These are phyloP conservation scores for Asparagopsis taxiformis DNA, from an alignment of 31 red algal species.

Conservation along the genomic window DNA sequence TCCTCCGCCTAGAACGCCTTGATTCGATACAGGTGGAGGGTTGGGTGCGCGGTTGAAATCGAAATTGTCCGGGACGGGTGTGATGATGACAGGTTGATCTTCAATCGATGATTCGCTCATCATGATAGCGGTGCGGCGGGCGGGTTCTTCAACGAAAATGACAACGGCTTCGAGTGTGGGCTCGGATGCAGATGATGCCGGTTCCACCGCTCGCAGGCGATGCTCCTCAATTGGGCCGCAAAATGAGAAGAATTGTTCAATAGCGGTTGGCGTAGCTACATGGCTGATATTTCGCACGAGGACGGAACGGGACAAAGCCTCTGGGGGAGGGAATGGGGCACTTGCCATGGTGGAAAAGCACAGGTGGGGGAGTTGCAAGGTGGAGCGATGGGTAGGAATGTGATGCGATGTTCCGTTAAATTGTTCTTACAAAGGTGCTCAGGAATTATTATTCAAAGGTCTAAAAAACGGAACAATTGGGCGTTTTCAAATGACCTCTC, in stretches of 20 bases:
- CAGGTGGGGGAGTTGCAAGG: background rate
- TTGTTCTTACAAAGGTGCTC: no score
- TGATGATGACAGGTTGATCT: slow-evolving; percentile 53
- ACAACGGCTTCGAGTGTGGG: slow-evolving; percentile 54
- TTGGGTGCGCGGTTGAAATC: slow-evolving; percentile 15
- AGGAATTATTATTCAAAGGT: no score
- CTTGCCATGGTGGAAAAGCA: background rate
- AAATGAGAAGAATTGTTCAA: slow-evolving; percentile 80
- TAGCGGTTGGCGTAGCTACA: slow-evolving; percentile 45
- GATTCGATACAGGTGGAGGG: background rate
- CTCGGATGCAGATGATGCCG: slow-evolving; percentile 7
- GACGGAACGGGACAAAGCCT: slow-evolving; percentile 41
- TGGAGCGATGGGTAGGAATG: background rate
- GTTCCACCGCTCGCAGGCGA: slow-evolving; percentile 47
- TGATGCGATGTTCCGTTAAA: background rate
- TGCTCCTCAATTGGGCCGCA: slow-evolving; percentile 46
- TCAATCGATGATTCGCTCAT: slow-evolving; percentile 72
- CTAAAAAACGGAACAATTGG: no score
- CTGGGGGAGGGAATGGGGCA: slow-evolving; percentile 42
- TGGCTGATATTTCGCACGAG: slow-evolving; percentile 62
- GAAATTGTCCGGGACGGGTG: slow-evolving; percentile 38
- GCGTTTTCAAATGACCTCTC: no score
- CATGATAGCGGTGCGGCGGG: slow-evolving; percentile 38
- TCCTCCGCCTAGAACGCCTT: slow-evolving; percentile 15
- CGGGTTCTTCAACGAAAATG: slow-evolving; percentile 49